Base-by-base conservation (phyloP, 306 rosid species). In the Myrica gale region DNA sequence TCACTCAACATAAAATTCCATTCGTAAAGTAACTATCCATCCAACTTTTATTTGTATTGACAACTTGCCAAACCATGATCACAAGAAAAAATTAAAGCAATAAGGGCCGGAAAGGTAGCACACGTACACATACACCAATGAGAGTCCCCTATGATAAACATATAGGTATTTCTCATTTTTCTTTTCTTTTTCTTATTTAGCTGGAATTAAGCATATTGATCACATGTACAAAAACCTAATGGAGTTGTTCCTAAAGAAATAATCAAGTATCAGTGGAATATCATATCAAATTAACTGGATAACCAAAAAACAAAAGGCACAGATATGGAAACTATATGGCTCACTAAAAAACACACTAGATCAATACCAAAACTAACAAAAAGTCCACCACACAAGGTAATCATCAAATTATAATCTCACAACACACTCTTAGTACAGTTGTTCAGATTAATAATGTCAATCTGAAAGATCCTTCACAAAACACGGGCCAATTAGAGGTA, bases 91-190 rank as follows among this genome's bases (percentile, higher is more conserved):
- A 26, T 21, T 56, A 16, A 55, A 62, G 42, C 44, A 69, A 77
- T 73, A 79, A 74, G 44, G 76, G 76, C n/a, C 13, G 13, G 17
- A 71, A 82, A 71, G 76, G 41, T 41, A 55, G 26, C 20, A 63
- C 39, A 10, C 6, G 69, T 57, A 19, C 50, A 72, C 19, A 52
- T 37, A 71, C 9, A 62, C 45, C 16, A 56, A 61, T 44, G 73
- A 46, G 50, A 55, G 41, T 66, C 48, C 72, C 42, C 80, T 56
- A 21, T 16, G 50, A 66, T 66, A 72, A 71, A 71, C 82, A 60
- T 69, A 12, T 45, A 53, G 7, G 2, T n/a, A 7, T 57, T 19
- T 9, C 63, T 57, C 63, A 8, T 21, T 9, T 57, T 48, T 48
- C 9, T 48, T 48, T 6, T 9, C 63, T 57, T 47, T 23, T 19